Conservation (phyloP, 495 filamentous ascomycete species). For the Cetradonia linearis region DNA sequence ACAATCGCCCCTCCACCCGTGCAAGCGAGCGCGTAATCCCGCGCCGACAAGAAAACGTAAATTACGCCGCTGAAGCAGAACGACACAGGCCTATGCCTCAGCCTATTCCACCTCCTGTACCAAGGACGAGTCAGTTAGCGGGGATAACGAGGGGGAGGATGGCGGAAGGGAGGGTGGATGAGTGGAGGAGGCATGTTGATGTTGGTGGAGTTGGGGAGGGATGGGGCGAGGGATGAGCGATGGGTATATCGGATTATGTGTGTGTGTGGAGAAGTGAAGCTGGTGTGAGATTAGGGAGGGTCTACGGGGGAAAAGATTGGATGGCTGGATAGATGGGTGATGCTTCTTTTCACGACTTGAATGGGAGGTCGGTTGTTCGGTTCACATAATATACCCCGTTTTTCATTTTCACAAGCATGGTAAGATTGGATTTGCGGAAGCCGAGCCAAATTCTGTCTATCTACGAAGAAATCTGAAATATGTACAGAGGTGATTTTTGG, state of each 20-base stretch:
- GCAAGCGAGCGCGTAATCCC: conserved; percentile 16
- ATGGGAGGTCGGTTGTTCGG: too few species aligned
- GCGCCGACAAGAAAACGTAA: neutral
- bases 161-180: conserved; percentile 20
- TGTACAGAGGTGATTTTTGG: too few species aligned
- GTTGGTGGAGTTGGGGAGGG: neutral
- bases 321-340: too few species aligned
- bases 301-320: too few species aligned
- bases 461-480: too few species aligned
- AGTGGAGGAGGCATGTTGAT: conserved; percentile 24
- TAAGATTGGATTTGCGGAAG: too few species aligned
- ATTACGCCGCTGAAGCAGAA: conserved; percentile 11
- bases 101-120: neutral
- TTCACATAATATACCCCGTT: too few species aligned
- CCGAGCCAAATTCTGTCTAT: too few species aligned
- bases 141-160: conserved; percentile 14
- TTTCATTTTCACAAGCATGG: too few species aligned
- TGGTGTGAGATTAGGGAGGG: too few species aligned
- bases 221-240: neutral
- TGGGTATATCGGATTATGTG: neutral
- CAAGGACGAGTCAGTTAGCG: conserved; percentile 20
- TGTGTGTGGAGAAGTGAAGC: neutral
- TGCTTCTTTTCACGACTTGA: too few species aligned
- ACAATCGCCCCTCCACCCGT: neutral
- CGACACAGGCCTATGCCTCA: conserved; percentile 2